Conservation (phyloP, 345 rosid genomes). For the Heritiera fomes region DNA sequence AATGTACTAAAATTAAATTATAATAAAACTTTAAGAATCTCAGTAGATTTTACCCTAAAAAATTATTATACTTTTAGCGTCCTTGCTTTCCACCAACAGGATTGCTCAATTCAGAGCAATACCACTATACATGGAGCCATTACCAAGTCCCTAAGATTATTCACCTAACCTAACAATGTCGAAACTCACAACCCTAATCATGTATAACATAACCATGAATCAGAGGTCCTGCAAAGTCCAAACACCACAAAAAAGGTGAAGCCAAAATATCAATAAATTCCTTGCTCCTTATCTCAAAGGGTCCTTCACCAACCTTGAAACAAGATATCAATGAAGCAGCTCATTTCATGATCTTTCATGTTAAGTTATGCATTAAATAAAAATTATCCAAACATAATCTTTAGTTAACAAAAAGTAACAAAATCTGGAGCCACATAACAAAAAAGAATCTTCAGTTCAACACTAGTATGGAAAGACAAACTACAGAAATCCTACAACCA, state of each 20-base stretch:
- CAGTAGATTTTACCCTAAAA: no score
- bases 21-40: no score
- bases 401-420: constrained; percentile 10
- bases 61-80: no score
- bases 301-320: not conserved
- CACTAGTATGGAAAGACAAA: constrained; percentile 18
- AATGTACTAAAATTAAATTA: no score
- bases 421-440: constrained; percentile 19
- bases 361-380: not conserved
- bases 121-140: no score
- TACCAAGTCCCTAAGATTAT: not conserved
- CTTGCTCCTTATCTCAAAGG: not conserved
- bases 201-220: no score
- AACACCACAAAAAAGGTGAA: not conserved
- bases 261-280: not conserved
- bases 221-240: not conserved
- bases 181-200: no score
- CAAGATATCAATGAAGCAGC: not conserved
- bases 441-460: constrained; percentile 7
- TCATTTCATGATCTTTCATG: not conserved
- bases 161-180: not conserved
- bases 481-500: constrained; percentile 16
- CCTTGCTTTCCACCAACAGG: no score
- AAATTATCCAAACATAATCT: not conserved
- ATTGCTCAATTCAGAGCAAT: no score